Percentiles rank a stretch among this genome's conserved stretches.
Evolutionary conservation across 2,329 filamentous ascomycete genomes (phyloP).

Genomic region (Penicillium sp.): DNA sequence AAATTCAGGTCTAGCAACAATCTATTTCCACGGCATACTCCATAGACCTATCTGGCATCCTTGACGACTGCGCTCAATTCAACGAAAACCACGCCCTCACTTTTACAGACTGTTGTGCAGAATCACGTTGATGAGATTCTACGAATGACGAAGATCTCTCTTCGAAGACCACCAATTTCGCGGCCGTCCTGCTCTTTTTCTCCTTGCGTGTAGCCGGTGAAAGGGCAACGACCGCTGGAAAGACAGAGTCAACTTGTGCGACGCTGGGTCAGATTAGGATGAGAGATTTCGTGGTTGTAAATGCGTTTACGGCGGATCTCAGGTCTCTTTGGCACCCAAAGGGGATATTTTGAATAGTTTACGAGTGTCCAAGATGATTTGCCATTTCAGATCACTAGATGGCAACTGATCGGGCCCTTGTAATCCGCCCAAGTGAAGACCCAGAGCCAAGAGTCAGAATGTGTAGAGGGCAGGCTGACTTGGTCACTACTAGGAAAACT

Average conservation of each 20-base stretch:
- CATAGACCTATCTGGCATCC: background rate
- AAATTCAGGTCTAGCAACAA: background rate
- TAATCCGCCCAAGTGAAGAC: no score
- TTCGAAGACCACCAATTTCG: background rate
- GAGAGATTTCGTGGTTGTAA: background rate
- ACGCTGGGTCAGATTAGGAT: background rate
- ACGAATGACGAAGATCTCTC: background rate
- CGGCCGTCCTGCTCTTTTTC: background rate
- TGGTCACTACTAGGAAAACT: background rate
- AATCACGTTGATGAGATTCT: background rate
- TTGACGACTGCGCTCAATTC: background rate
- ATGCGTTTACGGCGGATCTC: background rate
- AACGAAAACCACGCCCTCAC: background rate
- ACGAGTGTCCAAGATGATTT: background rate
- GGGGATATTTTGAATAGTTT: background rate
- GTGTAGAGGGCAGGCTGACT: background rate
- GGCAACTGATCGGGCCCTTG: no score
- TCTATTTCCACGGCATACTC: background rate
- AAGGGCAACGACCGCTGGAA: background rate
- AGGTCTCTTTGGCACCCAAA: background rate
- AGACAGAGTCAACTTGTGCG: background rate
- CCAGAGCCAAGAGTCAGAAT: slow-evolving; percentile 8
- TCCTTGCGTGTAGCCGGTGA: background rate
- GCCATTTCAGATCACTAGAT: no score
- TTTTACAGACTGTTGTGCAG: background rate